phyloP scores from a whole-genome alignment of 768 basidiomycete species.

The Cystobasidium ongulense region DNA sequence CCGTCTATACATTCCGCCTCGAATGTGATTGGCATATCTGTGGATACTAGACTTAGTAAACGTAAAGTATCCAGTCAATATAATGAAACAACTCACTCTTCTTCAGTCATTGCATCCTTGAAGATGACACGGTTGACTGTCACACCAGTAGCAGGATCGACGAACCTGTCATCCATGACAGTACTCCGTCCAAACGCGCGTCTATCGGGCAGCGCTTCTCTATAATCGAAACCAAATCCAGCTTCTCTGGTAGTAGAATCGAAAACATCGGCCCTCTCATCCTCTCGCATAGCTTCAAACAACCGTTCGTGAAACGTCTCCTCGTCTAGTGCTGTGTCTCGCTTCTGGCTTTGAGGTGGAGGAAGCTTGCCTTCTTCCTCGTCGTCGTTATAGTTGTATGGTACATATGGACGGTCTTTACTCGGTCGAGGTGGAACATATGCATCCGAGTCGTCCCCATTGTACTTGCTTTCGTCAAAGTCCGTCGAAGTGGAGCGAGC shows the following conservation, averaged over 20 bases:
- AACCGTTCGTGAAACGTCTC: slow-evolving; percentile 25
- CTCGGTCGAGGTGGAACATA: slow-evolving; percentile 28
- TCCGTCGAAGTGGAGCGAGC: background rate
- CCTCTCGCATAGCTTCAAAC: slow-evolving; percentile 32
- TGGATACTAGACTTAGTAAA: background rate
- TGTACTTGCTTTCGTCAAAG: background rate
- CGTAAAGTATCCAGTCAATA: background rate
- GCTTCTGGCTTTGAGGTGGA: background rate
- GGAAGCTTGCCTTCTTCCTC: slow-evolving; percentile 4
- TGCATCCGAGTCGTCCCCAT: slow-evolving; percentile 20
- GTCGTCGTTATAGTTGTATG: slow-evolving; percentile 26
- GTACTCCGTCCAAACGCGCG: background rate
- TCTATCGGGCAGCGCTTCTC: slow-evolving; percentile 22
- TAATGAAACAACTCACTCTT: slow-evolving; percentile 32
- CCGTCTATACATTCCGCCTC: slow-evolving; percentile 38
- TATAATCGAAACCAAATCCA: slow-evolving; percentile 30
- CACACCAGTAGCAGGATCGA: slow-evolving; percentile 19
- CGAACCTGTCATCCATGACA: slow-evolving; percentile 5
- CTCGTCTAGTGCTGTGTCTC: slow-evolving; percentile 19
- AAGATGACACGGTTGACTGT: slow-evolving; percentile 28
- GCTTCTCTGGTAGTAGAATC: background rate
- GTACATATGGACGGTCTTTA: slow-evolving; percentile 24
- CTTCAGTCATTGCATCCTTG: slow-evolving; percentile 37
- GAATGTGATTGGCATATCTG: slow-evolving; percentile 39
- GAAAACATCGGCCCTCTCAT: slow-evolving; percentile 30